A percentile compares a stretch with the other conserved stretches of the same genome.
These are phyloP conservation scores for Colletotrichum sp. DNA, from an alignment of 2,329 filamentous ascomycete genomes.

Conservation along the genomic window DNA sequence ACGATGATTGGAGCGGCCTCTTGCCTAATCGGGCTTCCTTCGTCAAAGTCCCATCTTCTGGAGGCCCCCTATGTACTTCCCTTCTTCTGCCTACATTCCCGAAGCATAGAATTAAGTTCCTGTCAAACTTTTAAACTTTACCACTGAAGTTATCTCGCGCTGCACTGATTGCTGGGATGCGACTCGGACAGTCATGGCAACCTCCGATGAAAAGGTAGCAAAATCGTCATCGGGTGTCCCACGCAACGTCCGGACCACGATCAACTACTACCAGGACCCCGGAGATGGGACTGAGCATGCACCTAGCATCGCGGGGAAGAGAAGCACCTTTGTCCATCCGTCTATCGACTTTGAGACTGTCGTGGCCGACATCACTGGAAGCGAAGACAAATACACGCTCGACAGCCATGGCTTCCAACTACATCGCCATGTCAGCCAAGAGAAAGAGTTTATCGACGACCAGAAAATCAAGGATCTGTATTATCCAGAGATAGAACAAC, in stretches of 20 bases:
- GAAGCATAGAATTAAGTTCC: neutral
- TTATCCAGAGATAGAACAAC: slow-evolving; percentile 73
- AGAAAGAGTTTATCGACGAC: slow-evolving; percentile 53
- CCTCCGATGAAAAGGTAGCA: neutral
- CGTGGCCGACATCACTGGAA: slow-evolving; percentile 43
- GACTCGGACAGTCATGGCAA: neutral
- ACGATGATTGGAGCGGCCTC: neutral
- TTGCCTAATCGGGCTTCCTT: neutral
- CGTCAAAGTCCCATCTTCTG: neutral
- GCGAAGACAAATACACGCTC: slow-evolving; percentile 43
- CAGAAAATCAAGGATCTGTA: slow-evolving; percentile 66
- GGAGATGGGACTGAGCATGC: slow-evolving; percentile 2
- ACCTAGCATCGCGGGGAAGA: slow-evolving; percentile 13
- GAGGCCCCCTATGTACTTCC: neutral
- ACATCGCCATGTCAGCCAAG: slow-evolving; percentile 30
- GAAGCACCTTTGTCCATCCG: neutral
- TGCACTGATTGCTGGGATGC: neutral
- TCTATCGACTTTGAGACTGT: slow-evolving; percentile 24
- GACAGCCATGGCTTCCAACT: slow-evolving; percentile 48
- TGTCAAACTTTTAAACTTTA: neutral
- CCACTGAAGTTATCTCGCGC: neutral
- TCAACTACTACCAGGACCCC: slow-evolving; percentile 13
- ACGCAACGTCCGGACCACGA: slow-evolving; percentile 39
- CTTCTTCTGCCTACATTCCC: neutral
- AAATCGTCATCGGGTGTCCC: neutral